Evolutionary conservation across 805 yeast species (phyloP).

Genomic region (Candida sakaeoensis): DNA sequence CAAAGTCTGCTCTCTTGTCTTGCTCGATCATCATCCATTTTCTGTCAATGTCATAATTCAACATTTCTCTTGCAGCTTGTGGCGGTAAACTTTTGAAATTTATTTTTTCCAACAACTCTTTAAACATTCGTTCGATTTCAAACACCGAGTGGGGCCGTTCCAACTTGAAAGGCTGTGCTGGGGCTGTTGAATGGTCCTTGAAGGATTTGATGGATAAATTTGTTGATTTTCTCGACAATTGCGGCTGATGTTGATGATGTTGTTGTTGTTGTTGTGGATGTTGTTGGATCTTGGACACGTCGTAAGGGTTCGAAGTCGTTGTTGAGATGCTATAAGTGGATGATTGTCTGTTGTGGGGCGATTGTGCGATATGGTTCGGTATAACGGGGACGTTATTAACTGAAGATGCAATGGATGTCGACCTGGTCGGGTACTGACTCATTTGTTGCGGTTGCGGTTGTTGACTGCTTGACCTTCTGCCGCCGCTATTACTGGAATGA

Average conservation of each 20-base stretch:
- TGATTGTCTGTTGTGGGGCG: conserved; percentile 38
- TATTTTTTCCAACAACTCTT: conserved; percentile 76
- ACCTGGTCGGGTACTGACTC: conserved; percentile 7
- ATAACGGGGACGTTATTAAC: conserved; percentile 23
- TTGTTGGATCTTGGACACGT: conserved; percentile 8
- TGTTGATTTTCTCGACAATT: conserved; percentile 20
- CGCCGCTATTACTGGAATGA: conserved; percentile 8
- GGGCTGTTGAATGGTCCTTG: conserved; percentile 14
- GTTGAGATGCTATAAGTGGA: conserved; percentile 36
- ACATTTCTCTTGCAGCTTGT: conserved; percentile 73
- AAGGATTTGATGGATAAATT: conserved; percentile 20
- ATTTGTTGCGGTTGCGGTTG: conserved; percentile 8
- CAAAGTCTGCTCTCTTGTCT: conserved; percentile 74
- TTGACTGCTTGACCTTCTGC: conserved; percentile 9
- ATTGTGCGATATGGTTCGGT: conserved; percentile 24
- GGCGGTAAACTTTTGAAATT: conserved; percentile 71
- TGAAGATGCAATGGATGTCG: conserved; percentile 8
- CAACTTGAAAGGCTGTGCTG: conserved; percentile 32
- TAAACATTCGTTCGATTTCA: conserved; percentile 71
- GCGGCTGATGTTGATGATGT: neutral
- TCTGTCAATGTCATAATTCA: conserved; percentile 66
- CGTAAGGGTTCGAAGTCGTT: conserved; percentile 12
- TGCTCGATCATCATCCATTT: conserved; percentile 92
- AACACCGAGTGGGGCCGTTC: conserved; percentile 66
- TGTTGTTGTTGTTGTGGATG: neutral